Conservation (phyloP, 257 asterid species). For the Coffea canephora region DNA sequence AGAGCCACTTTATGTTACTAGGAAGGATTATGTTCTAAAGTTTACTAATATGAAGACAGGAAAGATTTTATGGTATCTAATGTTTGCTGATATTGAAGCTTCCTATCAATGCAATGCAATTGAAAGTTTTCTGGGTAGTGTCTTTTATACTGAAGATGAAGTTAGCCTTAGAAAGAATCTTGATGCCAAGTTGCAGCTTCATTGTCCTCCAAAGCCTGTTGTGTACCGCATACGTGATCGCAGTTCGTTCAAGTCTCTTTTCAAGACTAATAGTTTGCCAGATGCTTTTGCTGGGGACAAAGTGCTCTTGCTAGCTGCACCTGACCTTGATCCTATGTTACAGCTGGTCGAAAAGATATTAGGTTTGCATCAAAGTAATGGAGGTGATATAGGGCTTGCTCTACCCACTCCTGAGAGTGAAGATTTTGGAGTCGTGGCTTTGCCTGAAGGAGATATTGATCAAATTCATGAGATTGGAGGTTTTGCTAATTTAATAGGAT, state of each 20-base stretch:
- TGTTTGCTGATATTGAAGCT: constrained; percentile 75
- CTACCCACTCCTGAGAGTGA: constrained; percentile 35
- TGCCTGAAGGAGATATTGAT: constrained; percentile 35
- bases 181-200: constrained; percentile 35
- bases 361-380: constrained; percentile 29
- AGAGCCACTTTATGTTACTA: constrained; percentile 66
- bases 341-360: constrained; percentile 28
- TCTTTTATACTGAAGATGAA: constrained; percentile 21
- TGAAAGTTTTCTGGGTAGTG: constrained; percentile 44
- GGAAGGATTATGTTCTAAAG: constrained; percentile 73
- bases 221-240: constrained; percentile 65
- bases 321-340: constrained; percentile 25
- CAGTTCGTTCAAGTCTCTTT: constrained; percentile 49
- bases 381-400: constrained; percentile 39
- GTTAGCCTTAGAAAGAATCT: constrained; percentile 25
- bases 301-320: constrained; percentile 48
- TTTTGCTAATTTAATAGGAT: constrained; percentile 24
- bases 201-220: constrained; percentile 48
- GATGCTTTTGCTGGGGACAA: constrained; percentile 51
- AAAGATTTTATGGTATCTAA: constrained; percentile 70
- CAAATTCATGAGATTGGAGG: constrained; percentile 24
- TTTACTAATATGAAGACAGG: constrained; percentile 64
- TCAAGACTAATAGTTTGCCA: constrained; percentile 33
- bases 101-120: constrained; percentile 57
- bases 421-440: constrained; percentile 29